Base-by-base conservation (phyloP, 495 filamentous ascomycete genomes). In the Hyaloscypha bicolor region DNA sequence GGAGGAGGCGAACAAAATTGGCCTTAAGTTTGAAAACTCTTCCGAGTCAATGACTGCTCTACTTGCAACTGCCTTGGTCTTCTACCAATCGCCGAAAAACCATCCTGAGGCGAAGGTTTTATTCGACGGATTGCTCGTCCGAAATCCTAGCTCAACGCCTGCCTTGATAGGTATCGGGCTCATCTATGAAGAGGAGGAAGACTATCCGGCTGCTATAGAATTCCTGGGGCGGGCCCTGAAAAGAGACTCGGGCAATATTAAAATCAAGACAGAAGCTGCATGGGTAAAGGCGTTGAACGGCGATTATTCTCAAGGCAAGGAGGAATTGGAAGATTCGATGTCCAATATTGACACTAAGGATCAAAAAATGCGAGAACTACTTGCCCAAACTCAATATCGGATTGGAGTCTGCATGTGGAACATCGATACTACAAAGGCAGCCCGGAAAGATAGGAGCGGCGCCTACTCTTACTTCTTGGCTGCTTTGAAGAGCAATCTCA, bases 381-480 rank as follows among this genome's bases (percentile, higher is more conserved):
- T 89, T 59, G 87, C 93, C 0, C 91, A 95, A 69, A 91, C 91
- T 0, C 83, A 94, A 31, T 97, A 97, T 76, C 87, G 94, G 21
- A 87, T 97, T 55, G 95, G 96, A 6, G 88, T 88, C 69, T 96
- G 94, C 72, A 81, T 95, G 51, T 99, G 95, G 95, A 88, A 93
- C 63, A 65, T 91, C 1, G 88, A 96, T 68, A 76, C 87, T 1
- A 91, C 91, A 8, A 84, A 81, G 64, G 71, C 86, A 11, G 87
- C 91, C 11, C 82, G 96, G 51, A 94, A 91, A 78, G 85, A 88
- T 70, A 90, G 94, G 30, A 79, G 79, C 29, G 89, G 91, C 31
- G 89, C 94, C 3, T 97, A 97, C 71, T 81, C 88, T 12, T 88
- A 86, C 73, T 97, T 97, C 74, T 82, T 98, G 9, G 87, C 88